Conservation (phyloP, 768 basidiomycete species). For the Pleurotus djamor region DNA sequence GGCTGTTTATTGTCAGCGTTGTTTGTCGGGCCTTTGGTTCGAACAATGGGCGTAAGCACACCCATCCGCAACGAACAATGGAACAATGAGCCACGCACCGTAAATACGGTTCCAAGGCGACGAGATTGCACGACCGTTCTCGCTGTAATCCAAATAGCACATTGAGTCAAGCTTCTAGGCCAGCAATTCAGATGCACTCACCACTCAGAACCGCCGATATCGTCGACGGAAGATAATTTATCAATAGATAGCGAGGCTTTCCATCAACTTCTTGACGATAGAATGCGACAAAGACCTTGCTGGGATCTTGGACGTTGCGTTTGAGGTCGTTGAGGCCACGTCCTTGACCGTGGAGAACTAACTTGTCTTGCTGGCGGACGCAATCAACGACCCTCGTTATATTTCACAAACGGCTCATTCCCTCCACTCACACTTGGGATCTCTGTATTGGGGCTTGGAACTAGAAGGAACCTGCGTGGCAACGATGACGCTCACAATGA, state of each 20-base stretch:
- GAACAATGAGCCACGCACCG: constrained; percentile 30
- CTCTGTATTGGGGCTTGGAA: too few species aligned
- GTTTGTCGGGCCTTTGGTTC: constrained; percentile 28
- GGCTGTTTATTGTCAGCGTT: constrained; percentile 41
- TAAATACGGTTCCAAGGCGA: constrained; percentile 42
- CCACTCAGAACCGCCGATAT: constrained; percentile 34
- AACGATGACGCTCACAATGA: too few species aligned
- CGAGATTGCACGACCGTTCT: constrained; percentile 46
- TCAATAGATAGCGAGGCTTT: constrained; percentile 35
- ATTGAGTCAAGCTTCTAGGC: constrained; percentile 4
- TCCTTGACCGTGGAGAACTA: constrained; percentile 38
- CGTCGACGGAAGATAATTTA: constrained; percentile 43
- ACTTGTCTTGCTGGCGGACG: constrained; percentile 29
- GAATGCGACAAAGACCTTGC: constrained; percentile 41
- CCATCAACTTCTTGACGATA: constrained; percentile 37
- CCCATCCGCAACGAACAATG: constrained; percentile 11
- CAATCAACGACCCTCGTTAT: constrained; percentile 4
- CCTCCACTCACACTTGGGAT: too few species aligned
- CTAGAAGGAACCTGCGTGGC: too few species aligned
- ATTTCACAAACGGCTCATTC: neutral
- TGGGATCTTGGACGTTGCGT: constrained; percentile 33
- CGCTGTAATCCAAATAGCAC: constrained; percentile 24
- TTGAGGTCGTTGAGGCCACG: constrained; percentile 42
- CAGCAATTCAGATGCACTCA: constrained; percentile 17
- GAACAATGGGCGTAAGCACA: constrained; percentile 16